Percentiles rank a stretch among this genome's conserved stretches.
These are phyloP conservation scores for Kentomonas sorsogonicus DNA, from an alignment of 208 protist species.

Conservation along the genomic window DNA sequence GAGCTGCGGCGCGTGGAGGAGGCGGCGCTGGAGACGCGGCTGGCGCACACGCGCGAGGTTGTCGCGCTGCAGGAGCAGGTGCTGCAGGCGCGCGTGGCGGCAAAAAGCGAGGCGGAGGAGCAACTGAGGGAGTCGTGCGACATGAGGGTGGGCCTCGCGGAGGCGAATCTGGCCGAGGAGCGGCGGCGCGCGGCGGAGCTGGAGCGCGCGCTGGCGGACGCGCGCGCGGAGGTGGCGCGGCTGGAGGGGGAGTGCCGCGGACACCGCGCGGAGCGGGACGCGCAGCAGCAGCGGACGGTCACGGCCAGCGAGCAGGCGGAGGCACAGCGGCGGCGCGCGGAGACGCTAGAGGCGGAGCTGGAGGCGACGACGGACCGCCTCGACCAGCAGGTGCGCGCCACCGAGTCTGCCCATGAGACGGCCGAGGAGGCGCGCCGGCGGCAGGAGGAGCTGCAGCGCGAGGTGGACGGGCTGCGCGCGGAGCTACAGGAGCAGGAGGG, in stretches of 20 bases:
- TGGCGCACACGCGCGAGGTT: constrained; percentile 41
- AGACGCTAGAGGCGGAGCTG: constrained; percentile 15
- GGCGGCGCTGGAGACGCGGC: constrained; percentile 33
- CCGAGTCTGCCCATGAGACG: not conserved
- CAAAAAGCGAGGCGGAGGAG: constrained; percentile 36
- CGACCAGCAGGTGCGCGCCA: not conserved
- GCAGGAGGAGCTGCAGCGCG: not conserved
- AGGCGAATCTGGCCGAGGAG: constrained; percentile 46
- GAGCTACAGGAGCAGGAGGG: not conserved
- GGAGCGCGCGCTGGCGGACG: constrained; percentile 12
- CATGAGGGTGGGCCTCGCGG: constrained; percentile 46
- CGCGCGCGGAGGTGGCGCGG: constrained; percentile 4
- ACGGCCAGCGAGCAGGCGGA: constrained; percentile 16
- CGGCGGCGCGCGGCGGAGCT: constrained; percentile 26
- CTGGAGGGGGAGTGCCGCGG: not conserved
- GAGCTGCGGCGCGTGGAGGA: constrained; percentile 32
- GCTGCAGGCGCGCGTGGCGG: constrained; percentile 31
- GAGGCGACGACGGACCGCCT: not conserved
- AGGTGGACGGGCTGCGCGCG: not conserved
- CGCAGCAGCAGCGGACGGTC: no score
- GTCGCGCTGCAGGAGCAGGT: constrained; percentile 40
- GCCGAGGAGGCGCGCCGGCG: not conserved
- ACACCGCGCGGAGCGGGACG: constrained; percentile 8
- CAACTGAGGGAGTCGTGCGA: constrained; percentile 49
- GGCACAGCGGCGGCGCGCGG: constrained; percentile 10